Percentiles rank a stretch among this genome's conserved stretches.
phyloP scores from a whole-genome alignment of 1,284 basidiomycete genomes.

The Ustilago cynodontis region DNA sequence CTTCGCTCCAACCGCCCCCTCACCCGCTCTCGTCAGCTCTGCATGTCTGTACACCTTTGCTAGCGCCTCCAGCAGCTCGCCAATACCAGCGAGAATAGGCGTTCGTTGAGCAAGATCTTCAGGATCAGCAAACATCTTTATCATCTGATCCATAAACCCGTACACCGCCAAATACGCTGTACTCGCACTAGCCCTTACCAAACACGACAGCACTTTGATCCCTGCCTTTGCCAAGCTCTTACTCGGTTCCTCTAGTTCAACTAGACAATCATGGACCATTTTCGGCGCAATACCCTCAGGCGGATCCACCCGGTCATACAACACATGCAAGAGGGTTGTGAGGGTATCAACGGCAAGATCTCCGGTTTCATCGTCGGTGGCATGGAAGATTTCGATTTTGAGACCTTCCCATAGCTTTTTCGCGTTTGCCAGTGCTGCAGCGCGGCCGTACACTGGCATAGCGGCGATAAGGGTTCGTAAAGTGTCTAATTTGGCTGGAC shows the following conservation, averaged over 20 bases:
- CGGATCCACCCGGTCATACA: slow-evolving; percentile 58
- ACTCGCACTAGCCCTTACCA: slow-evolving; percentile 50
- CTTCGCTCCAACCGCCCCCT: slow-evolving; percentile 3
- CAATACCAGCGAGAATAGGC: slow-evolving; percentile 74
- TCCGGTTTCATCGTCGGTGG: slow-evolving; percentile 65
- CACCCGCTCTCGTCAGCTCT: slow-evolving; percentile 15
- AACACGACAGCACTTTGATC: slow-evolving; percentile 49
- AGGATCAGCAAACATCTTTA: slow-evolving; percentile 79
- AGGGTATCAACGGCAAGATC: slow-evolving; percentile 56
- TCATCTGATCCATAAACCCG: slow-evolving; percentile 56
- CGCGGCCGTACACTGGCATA: slow-evolving; percentile 66
- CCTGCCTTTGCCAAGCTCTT: slow-evolving; percentile 61
- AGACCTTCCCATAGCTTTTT: slow-evolving; percentile 62
- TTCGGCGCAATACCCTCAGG: slow-evolving; percentile 58
- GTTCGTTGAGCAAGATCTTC: slow-evolving; percentile 81
- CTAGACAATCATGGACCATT: slow-evolving; percentile 60
- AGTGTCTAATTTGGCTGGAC: slow-evolving; percentile 78
- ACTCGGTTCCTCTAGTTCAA: slow-evolving; percentile 59
- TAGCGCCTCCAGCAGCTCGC: slow-evolving; percentile 55
- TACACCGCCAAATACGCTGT: slow-evolving; percentile 53
- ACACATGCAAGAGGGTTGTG: slow-evolving; percentile 54
- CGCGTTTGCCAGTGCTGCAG: slow-evolving; percentile 55
- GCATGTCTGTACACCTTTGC: slow-evolving; percentile 52
- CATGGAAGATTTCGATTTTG: slow-evolving; percentile 68
- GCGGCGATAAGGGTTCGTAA: slow-evolving; percentile 59